phyloP scores from a whole-genome alignment of 2,329 filamentous ascomycete species.

The Arthrobotrys megalospora region DNA sequence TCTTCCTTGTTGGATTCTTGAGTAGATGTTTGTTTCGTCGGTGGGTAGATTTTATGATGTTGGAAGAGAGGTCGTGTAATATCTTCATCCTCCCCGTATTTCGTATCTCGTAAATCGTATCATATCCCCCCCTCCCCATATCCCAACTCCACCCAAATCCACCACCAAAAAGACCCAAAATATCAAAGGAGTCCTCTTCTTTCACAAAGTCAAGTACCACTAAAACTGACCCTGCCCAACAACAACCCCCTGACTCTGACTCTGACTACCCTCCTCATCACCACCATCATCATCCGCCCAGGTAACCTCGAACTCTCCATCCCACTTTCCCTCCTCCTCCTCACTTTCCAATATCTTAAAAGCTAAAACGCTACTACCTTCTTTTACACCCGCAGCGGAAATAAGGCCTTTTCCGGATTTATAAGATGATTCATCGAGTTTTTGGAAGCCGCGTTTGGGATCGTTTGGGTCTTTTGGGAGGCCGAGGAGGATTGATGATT shows the following conservation, averaged over 20 bases:
- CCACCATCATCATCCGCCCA: slow-evolving; percentile 30
- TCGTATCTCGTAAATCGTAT: no score
- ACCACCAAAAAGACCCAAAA: no score
- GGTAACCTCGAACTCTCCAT: slow-evolving; percentile 42
- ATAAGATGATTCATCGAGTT: slow-evolving; percentile 24
- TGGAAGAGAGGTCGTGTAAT: no score
- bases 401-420: slow-evolving; percentile 25
- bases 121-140: neutral
- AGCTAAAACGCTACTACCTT: slow-evolving; percentile 22
- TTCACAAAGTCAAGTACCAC: no score
- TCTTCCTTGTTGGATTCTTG: no score
- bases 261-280: slow-evolving; percentile 34
- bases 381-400: slow-evolving; percentile 33
- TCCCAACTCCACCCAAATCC: neutral
- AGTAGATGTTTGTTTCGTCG: no score
- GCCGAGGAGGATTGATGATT: slow-evolving; percentile 45
- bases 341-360: slow-evolving; percentile 33
- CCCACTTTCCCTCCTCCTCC: slow-evolving; percentile 23
- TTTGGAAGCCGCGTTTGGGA: slow-evolving; percentile 25
- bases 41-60: no score
- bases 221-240: no score
- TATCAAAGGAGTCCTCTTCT: no score
- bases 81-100: no score
- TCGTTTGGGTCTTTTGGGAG: slow-evolving; percentile 37
- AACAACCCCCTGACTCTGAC: slow-evolving; percentile 14